A percentile compares a stretch with the other conserved stretches of the same genome.
phyloP scores from a whole-genome alignment of 805 yeast species.

The Candida patagonica region DNA sequence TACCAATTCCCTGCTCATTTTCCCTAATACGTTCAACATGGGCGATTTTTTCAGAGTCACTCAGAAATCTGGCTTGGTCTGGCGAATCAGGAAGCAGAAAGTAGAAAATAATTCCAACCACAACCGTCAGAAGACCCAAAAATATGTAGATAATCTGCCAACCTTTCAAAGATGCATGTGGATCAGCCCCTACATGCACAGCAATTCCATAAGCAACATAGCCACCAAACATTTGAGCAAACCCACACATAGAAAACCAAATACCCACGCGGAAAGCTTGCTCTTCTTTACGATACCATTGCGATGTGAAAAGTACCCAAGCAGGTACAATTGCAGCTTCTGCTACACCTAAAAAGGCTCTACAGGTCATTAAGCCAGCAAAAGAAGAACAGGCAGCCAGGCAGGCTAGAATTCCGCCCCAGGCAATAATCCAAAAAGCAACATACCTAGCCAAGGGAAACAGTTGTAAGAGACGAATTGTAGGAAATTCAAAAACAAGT shows the following conservation, averaged over 20 bases:
- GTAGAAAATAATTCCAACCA: slow-evolving; percentile 21
- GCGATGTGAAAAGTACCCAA: slow-evolving; percentile 45
- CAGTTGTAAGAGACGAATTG: slow-evolving; percentile 26
- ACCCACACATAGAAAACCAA: slow-evolving; percentile 37
- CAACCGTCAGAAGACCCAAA: slow-evolving; percentile 45
- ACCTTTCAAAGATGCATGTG: slow-evolving; percentile 22
- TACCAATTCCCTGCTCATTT: slow-evolving; percentile 39
- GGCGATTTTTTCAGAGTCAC: slow-evolving; percentile 15
- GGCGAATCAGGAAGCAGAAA: slow-evolving; percentile 16
- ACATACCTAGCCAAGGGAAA: slow-evolving; percentile 14
- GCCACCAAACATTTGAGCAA: slow-evolving; percentile 38
- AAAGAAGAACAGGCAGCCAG: slow-evolving; percentile 32
- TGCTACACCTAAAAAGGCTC: slow-evolving; percentile 42
- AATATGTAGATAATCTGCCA: slow-evolving; percentile 49
- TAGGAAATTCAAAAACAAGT: slow-evolving; percentile 38
- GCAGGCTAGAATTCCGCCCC: slow-evolving; percentile 15
- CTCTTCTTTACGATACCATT: slow-evolving; percentile 43
- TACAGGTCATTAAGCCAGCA: slow-evolving; percentile 37
- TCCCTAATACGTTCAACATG: slow-evolving; percentile 18
- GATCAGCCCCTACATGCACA: slow-evolving; percentile 16
- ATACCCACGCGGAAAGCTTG: slow-evolving; percentile 38
- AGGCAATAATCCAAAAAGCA: slow-evolving; percentile 11
- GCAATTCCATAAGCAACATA: slow-evolving; percentile 41
- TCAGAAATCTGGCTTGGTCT: slow-evolving; percentile 14
- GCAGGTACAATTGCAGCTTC: slow-evolving; percentile 52